Conservation (phyloP, 371 early-diverging fungal species). For the Blastocladiella emersonii region DNA sequence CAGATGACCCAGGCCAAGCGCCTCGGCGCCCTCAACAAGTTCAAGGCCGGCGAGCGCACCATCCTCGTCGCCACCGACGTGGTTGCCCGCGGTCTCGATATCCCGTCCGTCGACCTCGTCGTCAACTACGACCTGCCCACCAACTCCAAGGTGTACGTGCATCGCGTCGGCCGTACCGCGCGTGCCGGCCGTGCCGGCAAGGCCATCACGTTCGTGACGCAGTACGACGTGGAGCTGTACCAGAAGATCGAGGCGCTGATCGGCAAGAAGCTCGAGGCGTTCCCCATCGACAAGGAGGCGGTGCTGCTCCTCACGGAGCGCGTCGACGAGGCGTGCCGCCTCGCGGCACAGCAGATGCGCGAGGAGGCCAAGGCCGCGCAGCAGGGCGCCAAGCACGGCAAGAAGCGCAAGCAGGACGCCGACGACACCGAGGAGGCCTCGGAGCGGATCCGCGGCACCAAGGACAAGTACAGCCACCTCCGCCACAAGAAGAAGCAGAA, state of each 20-base stretch:
- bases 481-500: not conserved
- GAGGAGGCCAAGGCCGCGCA: not conserved
- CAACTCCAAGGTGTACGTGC: conserved; percentile 87
- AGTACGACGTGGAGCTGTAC: conserved; percentile 88
- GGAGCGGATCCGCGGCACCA: not conserved
- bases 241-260: conserved; percentile 85
- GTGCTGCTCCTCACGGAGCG: conserved; percentile 85
- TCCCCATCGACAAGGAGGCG: conserved; percentile 66
- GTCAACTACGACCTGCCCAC: conserved; percentile 96
- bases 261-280: conserved; percentile 67
- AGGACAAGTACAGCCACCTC: not conserved
- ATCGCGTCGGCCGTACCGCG: conserved; percentile 95
- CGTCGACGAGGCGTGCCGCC: conserved; percentile 76
- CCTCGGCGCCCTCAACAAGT: conserved; percentile 75
- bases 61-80: conserved; percentile 96
- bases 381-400: not conserved
- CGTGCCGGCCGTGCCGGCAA: conserved; percentile 88
- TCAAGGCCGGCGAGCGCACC: conserved; percentile 69
- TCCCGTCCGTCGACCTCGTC: conserved; percentile 88
- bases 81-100: conserved; percentile 86
- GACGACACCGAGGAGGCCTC: conserved; percentile 1
- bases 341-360: conserved; percentile 32
- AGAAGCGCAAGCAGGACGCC: not conserved
- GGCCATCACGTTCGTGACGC: conserved; percentile 90
- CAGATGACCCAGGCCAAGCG: conserved; percentile 86